Evolutionary conservation across 2,329 filamentous ascomycete genomes (phyloP).

Genomic region (Biscogniauxia marginata): DNA sequence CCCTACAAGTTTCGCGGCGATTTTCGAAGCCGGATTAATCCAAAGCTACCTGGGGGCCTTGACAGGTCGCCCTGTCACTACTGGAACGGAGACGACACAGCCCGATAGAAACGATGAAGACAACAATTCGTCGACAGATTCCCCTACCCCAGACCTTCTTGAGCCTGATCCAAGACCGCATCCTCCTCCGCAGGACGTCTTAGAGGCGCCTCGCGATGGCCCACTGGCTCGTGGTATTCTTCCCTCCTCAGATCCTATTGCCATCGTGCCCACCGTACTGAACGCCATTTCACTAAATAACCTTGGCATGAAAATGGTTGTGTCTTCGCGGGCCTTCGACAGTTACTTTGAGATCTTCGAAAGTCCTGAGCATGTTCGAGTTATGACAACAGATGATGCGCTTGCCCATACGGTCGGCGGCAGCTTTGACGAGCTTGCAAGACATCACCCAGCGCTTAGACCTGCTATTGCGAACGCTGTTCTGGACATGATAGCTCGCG

Average conservation of each 20-base stretch:
- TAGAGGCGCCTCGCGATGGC: conserved; percentile 44
- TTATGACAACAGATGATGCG: conserved; percentile 70
- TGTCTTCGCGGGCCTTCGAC: conserved; percentile 76
- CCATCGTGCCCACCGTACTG: conserved; percentile 80
- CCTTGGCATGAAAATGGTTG: conserved; percentile 82
- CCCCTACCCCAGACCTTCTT: conserved; percentile 38
- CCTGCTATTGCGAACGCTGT: conserved; percentile 80
- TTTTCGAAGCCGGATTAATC: conserved; percentile 90
- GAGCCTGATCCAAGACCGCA: conserved; percentile 45
- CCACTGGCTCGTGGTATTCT: conserved; percentile 70
- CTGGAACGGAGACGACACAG: conserved; percentile 34
- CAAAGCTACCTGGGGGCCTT: conserved; percentile 82
- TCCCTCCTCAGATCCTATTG: conserved; percentile 84
- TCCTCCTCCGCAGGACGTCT: conserved; percentile 50
- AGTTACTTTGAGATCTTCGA: conserved; percentile 97
- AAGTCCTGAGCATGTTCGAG: conserved; percentile 82
- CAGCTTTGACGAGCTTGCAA: conserved; percentile 89
- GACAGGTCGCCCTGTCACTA: conserved; percentile 52
- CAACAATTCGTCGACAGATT: conserved; percentile 39
- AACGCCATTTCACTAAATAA: conserved; percentile 93
- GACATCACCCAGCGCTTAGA: conserved; percentile 86
- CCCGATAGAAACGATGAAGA: conserved; percentile 34
- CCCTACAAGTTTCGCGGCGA: conserved; percentile 93
- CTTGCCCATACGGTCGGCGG: conserved; percentile 73
- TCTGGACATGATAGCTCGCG: conserved; percentile 81